Conservation (phyloP, 371 early-diverging fungal genomes). For the Rhizomucor pusillus region DNA sequence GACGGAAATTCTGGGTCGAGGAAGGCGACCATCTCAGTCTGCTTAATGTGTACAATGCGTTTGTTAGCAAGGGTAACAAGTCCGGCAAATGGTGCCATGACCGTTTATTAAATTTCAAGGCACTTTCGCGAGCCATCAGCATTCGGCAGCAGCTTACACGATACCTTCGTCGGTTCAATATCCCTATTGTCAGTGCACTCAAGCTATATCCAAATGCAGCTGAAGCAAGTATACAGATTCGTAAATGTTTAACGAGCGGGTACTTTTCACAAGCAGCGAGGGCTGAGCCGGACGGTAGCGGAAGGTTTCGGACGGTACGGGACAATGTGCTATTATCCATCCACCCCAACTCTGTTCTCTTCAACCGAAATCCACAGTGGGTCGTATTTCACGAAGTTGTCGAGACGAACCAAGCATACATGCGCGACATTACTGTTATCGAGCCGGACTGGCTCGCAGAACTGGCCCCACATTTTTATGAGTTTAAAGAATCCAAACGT, state of each 20-base stretch:
- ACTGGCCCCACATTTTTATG: conserved; percentile 62
- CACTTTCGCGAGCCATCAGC: conserved; percentile 64
- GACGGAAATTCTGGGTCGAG: conserved; percentile 74
- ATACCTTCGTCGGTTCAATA: conserved; percentile 58
- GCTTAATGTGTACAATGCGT: conserved; percentile 80
- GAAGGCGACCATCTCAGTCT: conserved; percentile 85
- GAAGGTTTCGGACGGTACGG: conserved; percentile 63
- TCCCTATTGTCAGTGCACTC: conserved; percentile 45
- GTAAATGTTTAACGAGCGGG: conserved; percentile 73
- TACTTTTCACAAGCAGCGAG: conserved; percentile 79
- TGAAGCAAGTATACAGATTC: conserved; percentile 46
- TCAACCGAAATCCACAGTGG: conserved; percentile 70
- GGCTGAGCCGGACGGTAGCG: conserved; percentile 56
- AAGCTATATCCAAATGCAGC: conserved; percentile 24
- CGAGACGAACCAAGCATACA: conserved; percentile 71
- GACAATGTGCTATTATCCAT: conserved; percentile 59
- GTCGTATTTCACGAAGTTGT: conserved; percentile 84
- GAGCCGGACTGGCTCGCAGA: conserved; percentile 72
- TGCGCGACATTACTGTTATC: conserved; percentile 72
- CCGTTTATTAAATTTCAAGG: conserved; percentile 71
- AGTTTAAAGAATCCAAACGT: conserved; percentile 25
- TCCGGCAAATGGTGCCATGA: conserved; percentile 76
- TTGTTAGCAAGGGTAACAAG: conserved; percentile 56
- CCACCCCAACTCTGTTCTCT: conserved; percentile 77
- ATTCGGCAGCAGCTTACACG: conserved; percentile 71